phyloP scores from a whole-genome alignment of 768 basidiomycete species.

The Heimioporus sp. region DNA sequence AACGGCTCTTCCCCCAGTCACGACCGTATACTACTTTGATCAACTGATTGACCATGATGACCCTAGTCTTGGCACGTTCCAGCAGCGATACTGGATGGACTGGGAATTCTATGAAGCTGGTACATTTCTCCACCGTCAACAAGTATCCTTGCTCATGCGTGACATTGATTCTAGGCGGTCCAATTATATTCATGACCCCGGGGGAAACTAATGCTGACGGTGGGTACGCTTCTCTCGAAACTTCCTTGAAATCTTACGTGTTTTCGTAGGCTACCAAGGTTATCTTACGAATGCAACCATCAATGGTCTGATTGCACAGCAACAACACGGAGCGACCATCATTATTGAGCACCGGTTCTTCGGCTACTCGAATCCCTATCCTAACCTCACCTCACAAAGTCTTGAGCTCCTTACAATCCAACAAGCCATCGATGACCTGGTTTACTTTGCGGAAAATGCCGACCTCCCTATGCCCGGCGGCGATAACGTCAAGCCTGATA shows the following conservation, averaged over 20 bases:
- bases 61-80: constrained; percentile 64
- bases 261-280: constrained; percentile 30
- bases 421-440: constrained; percentile 73
- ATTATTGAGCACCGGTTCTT: constrained; percentile 75
- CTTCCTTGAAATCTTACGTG: not conserved
- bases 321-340: constrained; percentile 62
- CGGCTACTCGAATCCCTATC: constrained; percentile 67
- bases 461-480: constrained; percentile 67
- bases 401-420: constrained; percentile 63
- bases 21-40: constrained; percentile 30
- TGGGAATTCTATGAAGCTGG: constrained; percentile 63
- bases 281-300: constrained; percentile 67
- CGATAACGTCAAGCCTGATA: constrained; percentile 53
- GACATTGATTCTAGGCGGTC: constrained; percentile 15
- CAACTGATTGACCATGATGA: constrained; percentile 45
- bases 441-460: constrained; percentile 66
- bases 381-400: constrained; percentile 57
- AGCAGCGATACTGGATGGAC: constrained; percentile 71
- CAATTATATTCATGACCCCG: constrained; percentile 44
- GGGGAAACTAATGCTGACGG: constrained; percentile 57
- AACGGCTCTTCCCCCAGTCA: constrained; percentile 21
- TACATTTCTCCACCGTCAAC: constrained; percentile 8
- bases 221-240: constrained; percentile 15
- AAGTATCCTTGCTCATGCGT: not conserved
- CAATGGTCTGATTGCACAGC: constrained; percentile 62